Conservation (phyloP, 2,329 filamentous ascomycete genomes). For the Neurospora sp. region DNA sequence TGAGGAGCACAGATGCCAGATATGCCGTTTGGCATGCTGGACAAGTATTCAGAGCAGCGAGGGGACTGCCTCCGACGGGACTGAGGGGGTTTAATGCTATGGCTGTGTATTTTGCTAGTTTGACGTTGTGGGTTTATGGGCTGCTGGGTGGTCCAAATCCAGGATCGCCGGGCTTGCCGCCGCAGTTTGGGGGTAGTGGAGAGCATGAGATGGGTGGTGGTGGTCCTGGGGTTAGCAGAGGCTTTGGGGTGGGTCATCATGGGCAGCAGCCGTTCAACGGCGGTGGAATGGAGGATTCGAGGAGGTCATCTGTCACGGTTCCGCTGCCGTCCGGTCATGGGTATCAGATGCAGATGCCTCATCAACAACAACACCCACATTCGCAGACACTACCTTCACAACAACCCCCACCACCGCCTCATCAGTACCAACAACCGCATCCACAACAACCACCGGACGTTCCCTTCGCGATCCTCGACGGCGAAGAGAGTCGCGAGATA, state of each 20-base stretch:
- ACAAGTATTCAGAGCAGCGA: slow-evolving; percentile 17
- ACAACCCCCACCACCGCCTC: not conserved
- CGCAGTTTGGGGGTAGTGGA: not conserved
- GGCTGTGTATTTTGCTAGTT: slow-evolving; percentile 20
- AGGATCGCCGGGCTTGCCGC: not conserved
- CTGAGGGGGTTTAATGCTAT: slow-evolving; percentile 20
- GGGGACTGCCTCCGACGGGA: slow-evolving; percentile 16
- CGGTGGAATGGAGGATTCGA: not conserved
- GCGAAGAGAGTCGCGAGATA: slow-evolving; percentile 18
- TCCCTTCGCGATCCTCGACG: slow-evolving; percentile 16
- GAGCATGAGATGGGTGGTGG: not conserved
- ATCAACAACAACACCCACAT: not conserved
- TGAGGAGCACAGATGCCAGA: slow-evolving; percentile 15
- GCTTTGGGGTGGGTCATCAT: not conserved
- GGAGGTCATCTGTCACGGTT: not conserved
- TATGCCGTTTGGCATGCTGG: slow-evolving; percentile 22
- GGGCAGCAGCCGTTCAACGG: not conserved
- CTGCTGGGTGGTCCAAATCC: slow-evolving; percentile 10
- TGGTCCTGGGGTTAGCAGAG: not conserved
- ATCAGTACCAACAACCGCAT: not conserved
- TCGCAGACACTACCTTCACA: not conserved
- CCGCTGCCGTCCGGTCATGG: not conserved
- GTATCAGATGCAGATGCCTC: not conserved
- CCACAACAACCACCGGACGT: not conserved
- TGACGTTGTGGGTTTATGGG: slow-evolving; percentile 21